A percentile compares a stretch with the other conserved stretches of the same genome.
These are phyloP conservation scores for Cladosporium oxysporum DNA, from an alignment of 2,329 filamentous ascomycete species.

Conservation along the genomic window DNA sequence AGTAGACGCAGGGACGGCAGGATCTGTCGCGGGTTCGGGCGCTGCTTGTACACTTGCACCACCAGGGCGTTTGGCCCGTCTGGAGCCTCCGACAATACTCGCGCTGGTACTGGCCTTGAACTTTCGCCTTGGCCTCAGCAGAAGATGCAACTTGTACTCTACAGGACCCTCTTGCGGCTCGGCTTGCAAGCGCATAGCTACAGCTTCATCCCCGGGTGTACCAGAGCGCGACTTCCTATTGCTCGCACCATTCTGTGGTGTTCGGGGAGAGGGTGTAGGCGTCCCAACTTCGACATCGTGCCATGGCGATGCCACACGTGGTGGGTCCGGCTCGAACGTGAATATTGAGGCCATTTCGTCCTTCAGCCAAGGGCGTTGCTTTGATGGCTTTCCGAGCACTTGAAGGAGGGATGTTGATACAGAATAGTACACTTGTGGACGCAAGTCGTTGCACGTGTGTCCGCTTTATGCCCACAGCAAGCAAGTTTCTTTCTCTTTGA, in stretches of 20 bases:
- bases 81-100: conserved; percentile 53
- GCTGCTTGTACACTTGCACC: conserved; percentile 30
- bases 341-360: conserved; percentile 85
- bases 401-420: background rate
- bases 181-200: conserved; percentile 74
- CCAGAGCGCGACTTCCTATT: conserved; percentile 9
- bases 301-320: conserved; percentile 90
- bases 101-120: conserved; percentile 72
- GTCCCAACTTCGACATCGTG: conserved; percentile 29
- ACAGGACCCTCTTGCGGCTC: conserved; percentile 93
- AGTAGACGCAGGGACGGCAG: background rate
- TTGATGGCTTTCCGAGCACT: background rate
- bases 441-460: background rate
- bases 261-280: conserved; percentile 21
- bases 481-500: background rate
- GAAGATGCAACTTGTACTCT: conserved; percentile 93
- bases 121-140: conserved; percentile 74
- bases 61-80: conserved; percentile 44
- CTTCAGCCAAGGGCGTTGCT: background rate
- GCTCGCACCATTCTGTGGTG: conserved; percentile 11
- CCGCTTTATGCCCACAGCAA: background rate
- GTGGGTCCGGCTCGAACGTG: conserved; percentile 86
- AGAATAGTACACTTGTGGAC: background rate
- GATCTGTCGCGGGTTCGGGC: conserved; percentile 27
- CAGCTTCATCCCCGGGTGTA: background rate